These are phyloP conservation scores for Eleusine indica DNA, from an alignment of 176 grass and related monocot genomes.

Conservation along the genomic window DNA sequence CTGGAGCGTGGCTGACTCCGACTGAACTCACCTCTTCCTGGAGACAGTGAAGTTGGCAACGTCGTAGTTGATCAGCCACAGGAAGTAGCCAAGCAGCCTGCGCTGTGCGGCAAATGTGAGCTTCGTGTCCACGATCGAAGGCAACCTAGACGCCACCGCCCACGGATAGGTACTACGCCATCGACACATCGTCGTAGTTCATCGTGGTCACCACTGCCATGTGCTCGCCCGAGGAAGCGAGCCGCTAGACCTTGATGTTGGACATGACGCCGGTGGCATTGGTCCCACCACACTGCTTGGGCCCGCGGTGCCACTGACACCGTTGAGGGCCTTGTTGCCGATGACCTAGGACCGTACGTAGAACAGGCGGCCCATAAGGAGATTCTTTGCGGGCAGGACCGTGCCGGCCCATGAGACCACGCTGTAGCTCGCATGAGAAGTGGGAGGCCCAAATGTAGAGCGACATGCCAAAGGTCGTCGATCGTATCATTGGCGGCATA, in stretches of 20 bases:
- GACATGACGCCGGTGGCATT: slow-evolving; percentile 70
- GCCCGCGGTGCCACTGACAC: slow-evolving; percentile 59
- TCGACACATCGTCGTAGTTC: slow-evolving; percentile 59
- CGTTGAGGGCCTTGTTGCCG: slow-evolving; percentile 64
- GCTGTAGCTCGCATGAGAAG: slow-evolving; percentile 77
- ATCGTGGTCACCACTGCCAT: slow-evolving; percentile 11
- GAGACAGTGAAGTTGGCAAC: slow-evolving; percentile 65
- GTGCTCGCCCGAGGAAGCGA: slow-evolving; percentile 17
- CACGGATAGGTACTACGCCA: slow-evolving; percentile 57
- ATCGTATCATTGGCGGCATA: too few species aligned
- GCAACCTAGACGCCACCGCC: slow-evolving; percentile 71
- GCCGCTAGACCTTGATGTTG: slow-evolving; percentile 68
- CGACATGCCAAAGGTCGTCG: slow-evolving; percentile 65
- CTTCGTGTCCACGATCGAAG: slow-evolving; percentile 82
- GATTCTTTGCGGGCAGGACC: slow-evolving; percentile 62
- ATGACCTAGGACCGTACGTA: slow-evolving; percentile 77
- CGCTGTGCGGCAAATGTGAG: slow-evolving; percentile 54
- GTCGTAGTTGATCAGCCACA: slow-evolving; percentile 85
- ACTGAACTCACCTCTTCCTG: slow-evolving; percentile 48
- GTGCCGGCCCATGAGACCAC: slow-evolving; percentile 86
- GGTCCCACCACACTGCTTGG: slow-evolving; percentile 59
- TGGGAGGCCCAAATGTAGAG: slow-evolving; percentile 76
- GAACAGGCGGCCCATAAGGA: slow-evolving; percentile 74
- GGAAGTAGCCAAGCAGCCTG: slow-evolving; percentile 69
- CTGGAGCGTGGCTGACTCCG: not conserved